Evolutionary conservation across 768 basidiomycete species (phyloP).

Genomic region (Austroboletus festivus): DNA sequence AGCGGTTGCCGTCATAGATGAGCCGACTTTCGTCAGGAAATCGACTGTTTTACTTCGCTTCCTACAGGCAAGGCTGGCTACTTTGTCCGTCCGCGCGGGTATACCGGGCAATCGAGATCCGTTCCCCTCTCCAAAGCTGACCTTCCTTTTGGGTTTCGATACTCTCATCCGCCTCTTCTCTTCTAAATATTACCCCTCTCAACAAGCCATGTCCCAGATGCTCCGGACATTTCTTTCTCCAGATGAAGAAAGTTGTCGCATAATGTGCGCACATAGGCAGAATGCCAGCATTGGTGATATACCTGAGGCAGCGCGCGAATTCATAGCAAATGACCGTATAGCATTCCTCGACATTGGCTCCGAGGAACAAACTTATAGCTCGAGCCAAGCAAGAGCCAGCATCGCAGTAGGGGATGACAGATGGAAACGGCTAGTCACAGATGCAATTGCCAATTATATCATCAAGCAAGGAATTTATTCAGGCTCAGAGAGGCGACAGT

Average conservation of each 20-base stretch:
- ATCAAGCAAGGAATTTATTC: conserved; percentile 44
- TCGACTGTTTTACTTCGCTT: conserved; percentile 54
- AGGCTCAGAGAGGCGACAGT: neutral
- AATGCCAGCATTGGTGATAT: conserved; percentile 13
- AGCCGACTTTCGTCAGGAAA: conserved; percentile 88
- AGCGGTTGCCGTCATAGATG: conserved; percentile 80
- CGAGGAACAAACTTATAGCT: conserved; percentile 59
- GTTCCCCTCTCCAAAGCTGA: conserved; percentile 40
- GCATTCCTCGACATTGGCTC: conserved; percentile 59
- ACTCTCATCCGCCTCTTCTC: conserved; percentile 80
- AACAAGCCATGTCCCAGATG: conserved; percentile 50
- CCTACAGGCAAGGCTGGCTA: conserved; percentile 34
- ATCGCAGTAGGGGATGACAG: conserved; percentile 17
- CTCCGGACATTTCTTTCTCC: conserved; percentile 59
- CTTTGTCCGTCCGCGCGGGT: conserved; percentile 1
- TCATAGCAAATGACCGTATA: conserved; percentile 51
- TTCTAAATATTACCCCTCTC: conserved; percentile 65
- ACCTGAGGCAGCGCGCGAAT: conserved; percentile 42
- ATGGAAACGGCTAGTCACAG: conserved; percentile 50
- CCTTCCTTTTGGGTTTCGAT: conserved; percentile 79
- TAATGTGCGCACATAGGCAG: conserved; percentile 65
- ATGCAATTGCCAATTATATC: conserved; percentile 51
- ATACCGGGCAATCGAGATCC: conserved; percentile 11
- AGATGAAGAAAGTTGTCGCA: conserved; percentile 51
- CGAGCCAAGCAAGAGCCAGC: conserved; percentile 56